Conservation (phyloP, 1,139 yeast genomes). For the Zygosaccharomyces sapae region DNA sequence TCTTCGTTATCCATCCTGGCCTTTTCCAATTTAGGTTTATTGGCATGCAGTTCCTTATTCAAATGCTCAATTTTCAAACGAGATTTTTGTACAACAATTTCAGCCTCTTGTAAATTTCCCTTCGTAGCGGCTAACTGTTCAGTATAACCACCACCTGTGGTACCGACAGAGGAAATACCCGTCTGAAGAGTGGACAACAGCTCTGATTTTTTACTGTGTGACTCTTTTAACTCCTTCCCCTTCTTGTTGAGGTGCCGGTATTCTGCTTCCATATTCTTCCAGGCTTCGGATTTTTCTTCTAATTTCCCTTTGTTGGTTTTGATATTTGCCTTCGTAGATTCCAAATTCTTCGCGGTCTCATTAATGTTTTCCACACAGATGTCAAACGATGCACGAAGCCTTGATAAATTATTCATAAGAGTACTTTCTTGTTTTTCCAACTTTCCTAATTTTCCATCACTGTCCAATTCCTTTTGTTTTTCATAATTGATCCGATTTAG, state of each 20-base stretch:
- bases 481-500: slow-evolving; percentile 51
- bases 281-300: slow-evolving; percentile 26
- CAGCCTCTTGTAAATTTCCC: slow-evolving; percentile 50
- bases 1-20: slow-evolving; percentile 54
- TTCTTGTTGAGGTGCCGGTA: slow-evolving; percentile 45
- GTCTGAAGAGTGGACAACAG: slow-evolving; percentile 81
- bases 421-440: slow-evolving; percentile 57
- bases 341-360: slow-evolving; percentile 43
- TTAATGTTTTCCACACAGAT: slow-evolving; percentile 50
- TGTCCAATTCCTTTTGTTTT: slow-evolving; percentile 56
- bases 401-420: slow-evolving; percentile 62
- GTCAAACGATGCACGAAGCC: slow-evolving; percentile 60
- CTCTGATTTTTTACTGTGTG: slow-evolving; percentile 67
- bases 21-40: slow-evolving; percentile 48
- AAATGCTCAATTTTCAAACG: slow-evolving; percentile 58
- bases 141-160: slow-evolving; percentile 72
- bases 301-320: slow-evolving; percentile 27
- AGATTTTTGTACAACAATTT: slow-evolving; percentile 57
- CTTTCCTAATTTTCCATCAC: slow-evolving; percentile 58
- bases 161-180: slow-evolving; percentile 83
- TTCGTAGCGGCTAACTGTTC: slow-evolving; percentile 69
- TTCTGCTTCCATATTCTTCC: slow-evolving; percentile 37
- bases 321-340: slow-evolving; percentile 21
- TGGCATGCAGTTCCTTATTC: slow-evolving; percentile 48
- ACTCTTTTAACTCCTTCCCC: slow-evolving; percentile 45